A percentile compares a stretch with the other conserved stretches of the same genome.
Conservation (phyloP, 768 basidiomycete genomes). For the Flagelloscypha sp. region DNA sequence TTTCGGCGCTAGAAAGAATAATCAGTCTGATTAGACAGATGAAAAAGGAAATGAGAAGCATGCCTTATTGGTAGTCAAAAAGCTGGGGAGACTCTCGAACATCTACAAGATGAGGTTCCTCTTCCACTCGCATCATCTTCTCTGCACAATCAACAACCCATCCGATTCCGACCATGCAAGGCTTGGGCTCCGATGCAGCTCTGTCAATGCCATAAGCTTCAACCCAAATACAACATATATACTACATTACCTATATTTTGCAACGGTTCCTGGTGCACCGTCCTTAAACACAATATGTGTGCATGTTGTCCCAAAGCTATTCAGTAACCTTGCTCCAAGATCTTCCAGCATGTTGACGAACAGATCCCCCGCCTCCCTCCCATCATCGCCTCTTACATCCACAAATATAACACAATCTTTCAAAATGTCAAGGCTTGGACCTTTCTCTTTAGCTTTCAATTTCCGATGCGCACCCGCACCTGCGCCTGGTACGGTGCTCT, state of each 20-base stretch:
- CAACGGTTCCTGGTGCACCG: conserved; percentile 65
- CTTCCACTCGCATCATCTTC: conserved; percentile 53
- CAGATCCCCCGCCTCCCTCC: conserved; percentile 70
- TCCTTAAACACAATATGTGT: conserved; percentile 87
- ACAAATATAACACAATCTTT: conserved; percentile 77
- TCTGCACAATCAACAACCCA: conserved; percentile 89
- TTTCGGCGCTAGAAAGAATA: conserved; percentile 49
- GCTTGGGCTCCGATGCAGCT: conserved; percentile 33
- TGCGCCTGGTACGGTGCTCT: conserved; percentile 25
- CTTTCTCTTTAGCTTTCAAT: not conserved
- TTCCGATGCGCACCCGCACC: conserved; percentile 47
- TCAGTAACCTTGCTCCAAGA: conserved; percentile 74
- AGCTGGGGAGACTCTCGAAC: conserved; percentile 30
- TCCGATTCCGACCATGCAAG: conserved; percentile 71
- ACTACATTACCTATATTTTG: conserved; percentile 61
- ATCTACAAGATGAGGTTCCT: conserved; percentile 57
- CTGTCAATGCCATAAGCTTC: not conserved
- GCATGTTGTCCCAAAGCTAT: conserved; percentile 61
- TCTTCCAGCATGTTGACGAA: conserved; percentile 78
- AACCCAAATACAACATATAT: not conserved
- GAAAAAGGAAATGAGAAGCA: conserved; percentile 4
- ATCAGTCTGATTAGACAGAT: not conserved
- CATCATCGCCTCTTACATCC: conserved; percentile 79
- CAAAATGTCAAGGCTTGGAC: conserved; percentile 41
- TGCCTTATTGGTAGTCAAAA: not conserved